These are phyloP conservation scores for Penicillium frequentans DNA, from an alignment of 2,329 filamentous ascomycete species.

Conservation along the genomic window DNA sequence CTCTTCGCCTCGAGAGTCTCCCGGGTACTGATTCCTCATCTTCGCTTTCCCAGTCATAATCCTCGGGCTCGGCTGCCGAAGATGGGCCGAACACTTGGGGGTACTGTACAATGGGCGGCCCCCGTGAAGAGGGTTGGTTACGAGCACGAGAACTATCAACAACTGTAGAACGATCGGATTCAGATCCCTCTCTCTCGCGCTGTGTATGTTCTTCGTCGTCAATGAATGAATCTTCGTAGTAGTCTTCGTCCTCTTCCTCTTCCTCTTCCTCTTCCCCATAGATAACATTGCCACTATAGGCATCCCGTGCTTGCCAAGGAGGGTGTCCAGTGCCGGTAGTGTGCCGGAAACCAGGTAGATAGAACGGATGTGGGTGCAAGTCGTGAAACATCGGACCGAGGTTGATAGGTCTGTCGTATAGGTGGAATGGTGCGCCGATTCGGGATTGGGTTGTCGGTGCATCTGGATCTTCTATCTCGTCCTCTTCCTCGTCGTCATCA, in stretches of 20 bases:
- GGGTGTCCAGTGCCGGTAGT: background rate
- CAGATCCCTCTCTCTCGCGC: conserved; percentile 20
- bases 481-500: conserved; percentile 21
- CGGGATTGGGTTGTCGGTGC: background rate
- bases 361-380: conserved; percentile 6
- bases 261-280: conserved; percentile 17
- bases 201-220: conserved; percentile 30
- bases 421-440: background rate
- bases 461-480: conserved; percentile 13
- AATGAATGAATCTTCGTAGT: conserved; percentile 37
- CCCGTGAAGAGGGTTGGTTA: background rate
- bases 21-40: background rate
- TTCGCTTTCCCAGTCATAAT: background rate
- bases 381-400: background rate
- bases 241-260: conserved; percentile 27
- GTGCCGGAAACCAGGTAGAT: background rate
- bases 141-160: conserved; percentile 22
- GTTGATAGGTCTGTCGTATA: background rate
- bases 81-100: background rate
- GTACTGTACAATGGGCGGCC: background rate
- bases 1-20: background rate
- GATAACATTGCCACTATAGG: background rate
- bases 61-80: background rate
- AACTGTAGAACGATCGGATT: conserved; percentile 36
- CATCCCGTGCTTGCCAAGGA: background rate